Conservation (phyloP, 2,329 filamentous ascomycete species). For the Macrophomina tecta region DNA sequence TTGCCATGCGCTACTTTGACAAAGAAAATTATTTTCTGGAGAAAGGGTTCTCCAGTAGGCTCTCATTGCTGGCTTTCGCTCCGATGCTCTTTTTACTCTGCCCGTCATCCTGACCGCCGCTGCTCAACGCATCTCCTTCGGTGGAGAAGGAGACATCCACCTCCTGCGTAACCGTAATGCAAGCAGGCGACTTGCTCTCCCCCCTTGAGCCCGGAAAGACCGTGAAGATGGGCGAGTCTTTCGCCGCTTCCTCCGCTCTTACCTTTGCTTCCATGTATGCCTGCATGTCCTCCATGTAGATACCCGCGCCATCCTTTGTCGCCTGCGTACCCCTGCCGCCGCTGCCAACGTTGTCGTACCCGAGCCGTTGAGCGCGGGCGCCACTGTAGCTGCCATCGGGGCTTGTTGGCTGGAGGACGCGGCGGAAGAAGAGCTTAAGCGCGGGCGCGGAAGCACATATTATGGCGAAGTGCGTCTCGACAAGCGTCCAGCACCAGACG, state of each 20-base stretch:
- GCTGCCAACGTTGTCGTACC: neutral
- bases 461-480: slow-evolving; percentile 51
- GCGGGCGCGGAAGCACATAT: slow-evolving; percentile 53
- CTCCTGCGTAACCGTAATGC: neutral
- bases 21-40: neutral
- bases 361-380: neutral
- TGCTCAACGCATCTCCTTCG: neutral
- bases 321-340: neutral
- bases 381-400: neutral
- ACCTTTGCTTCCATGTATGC: neutral
- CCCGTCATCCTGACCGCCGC: neutral
- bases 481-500: slow-evolving; percentile 49
- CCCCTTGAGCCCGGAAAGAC: neutral
- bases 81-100: neutral
- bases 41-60: neutral
- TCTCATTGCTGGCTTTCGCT: neutral
- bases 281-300: slow-evolving; percentile 3
- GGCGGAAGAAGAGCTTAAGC: slow-evolving; percentile 48
- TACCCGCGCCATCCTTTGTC: neutral
- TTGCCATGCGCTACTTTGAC: neutral
- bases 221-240: neutral
- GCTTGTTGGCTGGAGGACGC: neutral
- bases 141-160: neutral
- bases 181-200: neutral
- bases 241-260: neutral